Evolutionary conservation across 1,139 yeast genomes (phyloP).

Genomic region (Scheffersomyces illinoinensis): DNA sequence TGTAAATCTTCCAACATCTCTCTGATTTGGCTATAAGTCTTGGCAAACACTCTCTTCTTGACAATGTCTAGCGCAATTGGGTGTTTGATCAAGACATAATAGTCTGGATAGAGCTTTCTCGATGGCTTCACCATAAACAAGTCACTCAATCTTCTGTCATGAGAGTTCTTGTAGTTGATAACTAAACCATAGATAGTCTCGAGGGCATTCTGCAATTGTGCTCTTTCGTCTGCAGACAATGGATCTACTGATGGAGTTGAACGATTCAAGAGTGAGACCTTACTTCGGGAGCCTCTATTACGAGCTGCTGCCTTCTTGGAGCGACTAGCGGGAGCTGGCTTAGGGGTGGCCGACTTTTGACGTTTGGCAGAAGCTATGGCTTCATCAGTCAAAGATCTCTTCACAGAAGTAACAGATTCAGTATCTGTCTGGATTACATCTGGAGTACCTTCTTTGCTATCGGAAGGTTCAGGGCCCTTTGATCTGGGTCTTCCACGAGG

Average conservation of each 20-base stretch:
- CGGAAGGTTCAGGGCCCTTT: slow-evolving; percentile 5
- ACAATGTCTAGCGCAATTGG: slow-evolving; percentile 82
- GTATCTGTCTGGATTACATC: slow-evolving; percentile 5
- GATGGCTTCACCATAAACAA: slow-evolving; percentile 72
- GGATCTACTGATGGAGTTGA: slow-evolving; percentile 42
- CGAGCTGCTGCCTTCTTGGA: slow-evolving; percentile 21
- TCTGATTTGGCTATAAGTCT: slow-evolving; percentile 52
- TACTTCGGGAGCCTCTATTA: slow-evolving; percentile 18
- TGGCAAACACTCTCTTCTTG: slow-evolving; percentile 56
- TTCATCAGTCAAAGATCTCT: slow-evolving; percentile 10
- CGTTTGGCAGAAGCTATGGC: slow-evolving; percentile 17
- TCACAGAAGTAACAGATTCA: slow-evolving; percentile 6
- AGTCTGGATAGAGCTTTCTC: slow-evolving; percentile 78
- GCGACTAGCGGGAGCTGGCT: slow-evolving; percentile 14
- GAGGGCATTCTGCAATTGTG: slow-evolving; percentile 40
- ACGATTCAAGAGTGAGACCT: slow-evolving; percentile 27
- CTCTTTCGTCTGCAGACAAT: slow-evolving; percentile 43
- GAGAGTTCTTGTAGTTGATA: slow-evolving; percentile 43
- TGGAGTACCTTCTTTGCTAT: slow-evolving; percentile 8
- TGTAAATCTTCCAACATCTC: slow-evolving; percentile 74
- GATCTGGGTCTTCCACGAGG: slow-evolving; percentile 23
- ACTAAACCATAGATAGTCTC: slow-evolving; percentile 48
- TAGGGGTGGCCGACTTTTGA: slow-evolving; percentile 32
- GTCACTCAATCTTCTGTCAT: slow-evolving; percentile 51
- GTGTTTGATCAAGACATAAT: slow-evolving; percentile 71